These are phyloP conservation scores for Microdochium bolleyi DNA, from an alignment of 2,329 filamentous ascomycete species.

Conservation along the genomic window DNA sequence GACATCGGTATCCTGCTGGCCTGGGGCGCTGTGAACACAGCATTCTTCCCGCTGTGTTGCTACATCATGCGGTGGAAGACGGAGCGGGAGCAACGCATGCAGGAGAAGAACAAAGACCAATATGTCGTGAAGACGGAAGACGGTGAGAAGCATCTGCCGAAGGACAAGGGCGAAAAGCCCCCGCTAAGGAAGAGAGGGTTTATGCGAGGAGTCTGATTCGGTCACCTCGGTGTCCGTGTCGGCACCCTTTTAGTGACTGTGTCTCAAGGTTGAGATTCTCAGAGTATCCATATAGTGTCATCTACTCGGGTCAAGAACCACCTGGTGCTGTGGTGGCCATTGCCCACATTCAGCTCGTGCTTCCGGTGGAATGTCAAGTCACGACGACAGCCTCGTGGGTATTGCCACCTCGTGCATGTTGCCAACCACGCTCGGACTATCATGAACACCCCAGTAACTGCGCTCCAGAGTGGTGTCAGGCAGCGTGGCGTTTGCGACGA, in stretches of 20 bases:
- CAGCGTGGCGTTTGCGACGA: no score
- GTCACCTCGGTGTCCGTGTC: neutral
- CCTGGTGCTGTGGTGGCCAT: no score
- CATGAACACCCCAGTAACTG: no score
- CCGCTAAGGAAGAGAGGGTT: constrained; percentile 21
- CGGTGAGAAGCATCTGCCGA: constrained; percentile 16
- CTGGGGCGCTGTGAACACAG: constrained; percentile 45
- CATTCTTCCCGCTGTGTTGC: constrained; percentile 42
- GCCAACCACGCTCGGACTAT: no score
- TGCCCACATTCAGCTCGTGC: no score
- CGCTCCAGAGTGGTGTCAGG: no score
- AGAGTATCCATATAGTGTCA: no score
- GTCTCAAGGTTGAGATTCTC: no score
- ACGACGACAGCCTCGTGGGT: no score
- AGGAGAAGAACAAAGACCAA: constrained; percentile 14
- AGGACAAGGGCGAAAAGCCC: constrained; percentile 16
- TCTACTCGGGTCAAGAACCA: no score
- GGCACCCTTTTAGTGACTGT: neutral
- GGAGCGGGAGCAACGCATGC: constrained; percentile 16
- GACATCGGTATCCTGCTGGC: constrained; percentile 54
- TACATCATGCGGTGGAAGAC: constrained; percentile 33
- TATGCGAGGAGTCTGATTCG: constrained; percentile 16
- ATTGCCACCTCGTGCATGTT: no score
- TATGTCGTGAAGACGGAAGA: constrained; percentile 16
- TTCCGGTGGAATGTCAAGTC: no score